These are phyloP conservation scores for Pelargonium myrrhifolium DNA, from an alignment of 441 rosid species.

Conservation along the genomic window DNA sequence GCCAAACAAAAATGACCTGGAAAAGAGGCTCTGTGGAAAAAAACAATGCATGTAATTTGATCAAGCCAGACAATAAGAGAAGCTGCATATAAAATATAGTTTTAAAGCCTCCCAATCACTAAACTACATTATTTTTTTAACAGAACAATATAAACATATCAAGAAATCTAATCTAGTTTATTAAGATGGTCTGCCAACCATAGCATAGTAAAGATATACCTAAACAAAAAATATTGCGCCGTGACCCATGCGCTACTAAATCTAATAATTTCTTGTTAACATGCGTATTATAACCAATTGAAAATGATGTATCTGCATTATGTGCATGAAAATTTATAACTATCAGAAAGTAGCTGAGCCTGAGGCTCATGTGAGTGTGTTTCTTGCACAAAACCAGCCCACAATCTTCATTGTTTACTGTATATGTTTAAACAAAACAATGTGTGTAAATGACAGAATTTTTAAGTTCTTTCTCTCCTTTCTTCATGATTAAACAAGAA, in stretches of 20 bases:
- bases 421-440: too few species aligned
- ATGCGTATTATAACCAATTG: conserved; percentile 26
- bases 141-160: too few species aligned
- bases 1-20: conserved; percentile 14
- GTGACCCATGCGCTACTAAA: conserved; percentile 14
- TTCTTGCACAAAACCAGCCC: too few species aligned
- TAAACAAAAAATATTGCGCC: conserved; percentile 1
- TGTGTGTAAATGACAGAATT: too few species aligned
- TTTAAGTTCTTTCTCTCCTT: too few species aligned
- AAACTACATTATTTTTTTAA: background rate
- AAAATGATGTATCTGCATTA: conserved; percentile 23
- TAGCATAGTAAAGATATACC: background rate
- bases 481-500: too few species aligned
- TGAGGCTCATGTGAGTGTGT: too few species aligned
- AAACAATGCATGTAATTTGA: background rate
- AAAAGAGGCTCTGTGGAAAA: conserved; percentile 12
- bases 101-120: too few species aligned
- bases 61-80: conserved; percentile 22
- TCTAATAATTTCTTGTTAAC: conserved; percentile 25
- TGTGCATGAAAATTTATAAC: conserved; percentile 23
- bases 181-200: background rate
- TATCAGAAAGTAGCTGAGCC: conserved; percentile 13
- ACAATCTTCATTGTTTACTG: too few species aligned
- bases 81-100: background rate
- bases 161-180: background rate